Evolutionary conservation across 2,329 filamentous ascomycete genomes (phyloP), one percentile per base, ranked within the genome.

Genomic region (Aureobasidium sp.): DNA sequence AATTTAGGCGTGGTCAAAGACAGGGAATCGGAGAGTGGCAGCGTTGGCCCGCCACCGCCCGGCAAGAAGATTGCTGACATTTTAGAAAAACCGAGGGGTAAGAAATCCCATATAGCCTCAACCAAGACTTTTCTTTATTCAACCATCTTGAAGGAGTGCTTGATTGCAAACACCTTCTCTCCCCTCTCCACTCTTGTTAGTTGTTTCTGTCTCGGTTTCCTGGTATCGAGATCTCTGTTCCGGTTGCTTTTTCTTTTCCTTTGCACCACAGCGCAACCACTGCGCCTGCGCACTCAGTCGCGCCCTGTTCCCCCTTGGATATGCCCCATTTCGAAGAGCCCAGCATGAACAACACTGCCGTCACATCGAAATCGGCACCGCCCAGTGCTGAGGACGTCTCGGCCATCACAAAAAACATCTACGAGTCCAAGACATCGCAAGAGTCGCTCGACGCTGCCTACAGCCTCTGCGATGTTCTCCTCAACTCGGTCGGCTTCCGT

Each of bases 401-500:
- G 51, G 70, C 73, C 47, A 71, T 81, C 51, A 69, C 77, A 45
- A 71, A 68, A 66, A 72, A 72, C 63, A 76, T 79, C 65, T 76
- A 80, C 69, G 76, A 74, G 48, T 76, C 79, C 32, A 78, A 81
- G 69, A 79, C 79, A 32, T 82, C 81, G 58, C 80, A 82, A 68
- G 76, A 76, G 61, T 82, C 81, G 11, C 77, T 84, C 48, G 85
- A 88, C 70, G 83, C 82, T 62, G 78, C 86, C 21, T 89, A 89
- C 71, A 81, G 81, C 44, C 78, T 89, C 64, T 82, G 82, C 61
- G 85, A 85, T 61, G 74, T 87, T 14, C 77, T 89, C 14, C 79
- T 86, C 63, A 83, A 86, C 74, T 85, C 84, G 34, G 81, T 86
- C 62, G 86, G 86, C 57, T 83, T 82, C 70, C 81, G 83, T 27